Base-by-base conservation (phyloP, 2,329 filamentous ascomycete species). In the Exophiala bonariae region DNA sequence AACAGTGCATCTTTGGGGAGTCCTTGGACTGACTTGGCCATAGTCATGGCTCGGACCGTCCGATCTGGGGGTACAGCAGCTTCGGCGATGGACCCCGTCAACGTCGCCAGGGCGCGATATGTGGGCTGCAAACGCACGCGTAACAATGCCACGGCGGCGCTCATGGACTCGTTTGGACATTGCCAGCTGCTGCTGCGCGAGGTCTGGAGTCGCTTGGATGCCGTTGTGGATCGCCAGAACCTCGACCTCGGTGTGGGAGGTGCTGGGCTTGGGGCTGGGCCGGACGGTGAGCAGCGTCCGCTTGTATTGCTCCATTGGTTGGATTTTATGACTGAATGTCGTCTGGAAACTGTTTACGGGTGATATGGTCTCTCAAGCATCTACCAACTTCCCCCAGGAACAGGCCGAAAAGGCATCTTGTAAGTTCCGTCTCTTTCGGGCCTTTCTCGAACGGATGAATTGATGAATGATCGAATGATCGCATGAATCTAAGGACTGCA, bases 281-380 rank as follows among this genome's bases (percentile, higher is more conserved):
- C n/a, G 17, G 17, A 8, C 13, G 32, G 14, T 14, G 13, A 34
- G 6, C 5, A 6, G 32, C 6, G 14, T 4, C 3, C 7, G 23
- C 7, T 39, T 6, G 13, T 6, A 11, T 11, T 6, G 8, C 17
- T 18, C 13, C 41, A 44, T 36, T 44, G 41, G 41, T n/a, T 44
- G 19, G 41, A 44, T 19, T 30, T 44, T 6, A 44, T 44, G 41
- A 44, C 18, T 11, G 41, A 44, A 13, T 44, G 31, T 9, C 14
- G 20, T 9, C 41, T 44, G 11, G 41, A 44, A 31, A 36, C 41
- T n/a, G 20, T 44, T 10, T 44, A 34, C 14, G 32, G 32, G n/a
- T 34, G 32, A 34, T 7, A 6, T 18, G 32, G 32, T 8, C n/a
- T 18, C n/a, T 14, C n/a, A n/a, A n/a, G n/a, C n/a, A n/a, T n/a